Evolutionary conservation across 306 rosid genomes (phyloP).

Genomic region (Vigna trinervia): DNA sequence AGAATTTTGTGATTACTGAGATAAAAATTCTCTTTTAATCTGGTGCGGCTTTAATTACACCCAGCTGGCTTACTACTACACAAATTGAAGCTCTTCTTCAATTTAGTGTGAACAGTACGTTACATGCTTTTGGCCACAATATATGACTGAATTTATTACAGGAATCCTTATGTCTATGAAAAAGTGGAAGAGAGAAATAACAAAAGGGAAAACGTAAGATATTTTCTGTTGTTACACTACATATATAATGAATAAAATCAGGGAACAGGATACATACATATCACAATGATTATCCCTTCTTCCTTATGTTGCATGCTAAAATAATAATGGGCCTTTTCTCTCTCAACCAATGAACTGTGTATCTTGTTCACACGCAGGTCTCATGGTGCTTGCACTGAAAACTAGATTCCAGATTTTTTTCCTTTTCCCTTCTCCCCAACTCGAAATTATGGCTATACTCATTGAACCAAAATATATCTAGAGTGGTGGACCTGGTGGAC

Average conservation of each 20-base stretch:
- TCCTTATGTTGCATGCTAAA: constrained; percentile 63
- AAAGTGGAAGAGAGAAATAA: constrained; percentile 26
- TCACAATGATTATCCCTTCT: constrained; percentile 50
- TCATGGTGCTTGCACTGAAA: constrained; percentile 52
- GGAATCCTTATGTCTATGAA: constrained; percentile 47
- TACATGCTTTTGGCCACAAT: constrained; percentile 40
- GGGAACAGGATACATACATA: constrained; percentile 46
- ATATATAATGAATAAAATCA: constrained; percentile 46
- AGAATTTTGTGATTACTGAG: constrained; percentile 1
- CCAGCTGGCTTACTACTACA: not conserved
- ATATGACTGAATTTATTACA: constrained; percentile 44
- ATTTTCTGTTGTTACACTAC: constrained; percentile 44
- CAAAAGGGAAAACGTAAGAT: constrained; percentile 27
- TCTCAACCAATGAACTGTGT: constrained; percentile 48
- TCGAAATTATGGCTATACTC: constrained; percentile 41
- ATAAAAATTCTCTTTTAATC: constrained; percentile 22
- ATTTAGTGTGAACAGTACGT: constrained; percentile 48
- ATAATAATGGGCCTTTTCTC: constrained; percentile 54
- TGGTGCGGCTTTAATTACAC: constrained; percentile 7
- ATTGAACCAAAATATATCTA: constrained; percentile 39
- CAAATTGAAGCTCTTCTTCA: not conserved
- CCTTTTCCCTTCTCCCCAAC: constrained; percentile 8
- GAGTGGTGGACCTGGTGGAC: constrained; percentile 45
- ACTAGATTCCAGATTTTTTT: constrained; percentile 38
- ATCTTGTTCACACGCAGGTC: constrained; percentile 59